Conservation (phyloP, 345 rosid genomes). For the Lenwebbia sp. region DNA sequence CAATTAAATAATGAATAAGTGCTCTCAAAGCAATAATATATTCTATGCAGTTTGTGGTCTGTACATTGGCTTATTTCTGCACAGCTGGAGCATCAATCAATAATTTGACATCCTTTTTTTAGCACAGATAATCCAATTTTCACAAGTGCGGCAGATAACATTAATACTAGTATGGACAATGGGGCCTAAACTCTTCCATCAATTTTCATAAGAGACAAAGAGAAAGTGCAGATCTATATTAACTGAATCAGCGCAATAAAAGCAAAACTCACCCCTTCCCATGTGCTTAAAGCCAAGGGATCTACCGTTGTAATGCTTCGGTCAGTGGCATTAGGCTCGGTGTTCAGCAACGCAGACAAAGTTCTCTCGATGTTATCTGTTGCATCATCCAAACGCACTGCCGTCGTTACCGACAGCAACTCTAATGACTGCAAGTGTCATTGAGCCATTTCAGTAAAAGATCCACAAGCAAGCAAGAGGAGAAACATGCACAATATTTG, state of each 20-base stretch:
- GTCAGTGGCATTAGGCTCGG: conserved; percentile 26
- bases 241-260: neutral
- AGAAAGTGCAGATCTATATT: neutral
- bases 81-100: neutral
- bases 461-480: neutral
- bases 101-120: neutral
- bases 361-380: conserved; percentile 59
- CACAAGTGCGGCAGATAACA: neutral
- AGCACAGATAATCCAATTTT: neutral
- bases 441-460: conserved; percentile 5
- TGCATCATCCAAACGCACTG: conserved; percentile 62
- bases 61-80: neutral
- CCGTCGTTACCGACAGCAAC: conserved; percentile 77
- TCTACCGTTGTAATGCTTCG: conserved; percentile 47
- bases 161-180: neutral
- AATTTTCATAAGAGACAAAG: neutral
- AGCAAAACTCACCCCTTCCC: conserved; percentile 62
- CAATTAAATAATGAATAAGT: neutral
- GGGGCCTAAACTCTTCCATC: neutral
- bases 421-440: conserved; percentile 57
- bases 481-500: neutral
- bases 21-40: neutral
- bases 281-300: conserved; percentile 82
- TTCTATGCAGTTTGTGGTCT: neutral
- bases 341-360: conserved; percentile 44